Percentiles rank a stretch among this genome's conserved stretches.
Evolutionary conservation across 2,329 filamentous ascomycete species (phyloP).

Genomic region (Atkinsonella texensis): DNA sequence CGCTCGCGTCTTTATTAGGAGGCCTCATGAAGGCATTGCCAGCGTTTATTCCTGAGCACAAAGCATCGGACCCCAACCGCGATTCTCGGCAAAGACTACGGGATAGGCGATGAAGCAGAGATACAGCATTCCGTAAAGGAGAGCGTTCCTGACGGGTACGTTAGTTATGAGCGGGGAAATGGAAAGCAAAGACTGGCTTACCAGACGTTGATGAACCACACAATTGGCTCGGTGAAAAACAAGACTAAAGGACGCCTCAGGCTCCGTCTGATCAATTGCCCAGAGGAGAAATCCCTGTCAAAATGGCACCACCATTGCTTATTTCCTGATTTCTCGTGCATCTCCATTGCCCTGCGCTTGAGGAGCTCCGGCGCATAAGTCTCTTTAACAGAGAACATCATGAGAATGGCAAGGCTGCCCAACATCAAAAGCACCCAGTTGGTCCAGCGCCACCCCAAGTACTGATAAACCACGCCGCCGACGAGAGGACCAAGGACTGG

Average conservation of each 20-base stretch:
- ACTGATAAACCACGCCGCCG: slow-evolving; percentile 59
- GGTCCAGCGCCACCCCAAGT: slow-evolving; percentile 79
- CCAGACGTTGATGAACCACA: slow-evolving; percentile 58
- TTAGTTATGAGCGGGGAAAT: not conserved
- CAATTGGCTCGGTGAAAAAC: slow-evolving; percentile 68
- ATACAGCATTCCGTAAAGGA: slow-evolving; percentile 79
- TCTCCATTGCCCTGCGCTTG: slow-evolving; percentile 48
- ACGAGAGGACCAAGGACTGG: slow-evolving; percentile 37
- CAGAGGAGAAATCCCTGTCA: slow-evolving; percentile 54
- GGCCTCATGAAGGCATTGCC: no score
- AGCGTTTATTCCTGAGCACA: no score
- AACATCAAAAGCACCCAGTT: slow-evolving; percentile 72
- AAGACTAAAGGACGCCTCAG: slow-evolving; percentile 68
- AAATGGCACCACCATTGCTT: slow-evolving; percentile 68
- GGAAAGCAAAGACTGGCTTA: slow-evolving; percentile 20
- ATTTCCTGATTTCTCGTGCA: slow-evolving; percentile 58
- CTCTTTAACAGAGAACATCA: slow-evolving; percentile 53
- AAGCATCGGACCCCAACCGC: no score
- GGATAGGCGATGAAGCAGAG: slow-evolving; percentile 87
- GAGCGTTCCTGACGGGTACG: slow-evolving; percentile 46
- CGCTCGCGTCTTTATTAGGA: no score
- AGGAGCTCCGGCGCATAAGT: slow-evolving; percentile 66
- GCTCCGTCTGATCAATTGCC: slow-evolving; percentile 59
- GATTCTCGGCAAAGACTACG: slow-evolving; percentile 61
- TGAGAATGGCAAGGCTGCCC: slow-evolving; percentile 45